phyloP scores from a whole-genome alignment of 352 stramenopile species.

The Globisporangium emineosum region DNA sequence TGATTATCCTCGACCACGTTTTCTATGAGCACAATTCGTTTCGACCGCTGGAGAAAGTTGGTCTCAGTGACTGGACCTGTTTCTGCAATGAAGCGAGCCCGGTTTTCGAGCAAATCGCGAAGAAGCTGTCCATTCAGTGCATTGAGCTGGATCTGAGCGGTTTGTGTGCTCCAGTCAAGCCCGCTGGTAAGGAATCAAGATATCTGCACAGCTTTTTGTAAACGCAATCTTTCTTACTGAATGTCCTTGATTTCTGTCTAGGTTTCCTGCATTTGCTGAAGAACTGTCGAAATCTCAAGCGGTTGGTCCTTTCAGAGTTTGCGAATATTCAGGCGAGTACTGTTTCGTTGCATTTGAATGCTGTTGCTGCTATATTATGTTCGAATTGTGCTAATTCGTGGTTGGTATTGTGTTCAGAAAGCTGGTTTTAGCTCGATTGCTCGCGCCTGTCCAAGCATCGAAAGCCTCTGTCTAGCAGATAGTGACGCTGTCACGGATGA shows the following conservation, averaged over 20 bases:
- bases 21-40: slow-evolving; percentile 64
- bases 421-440: slow-evolving; percentile 31
- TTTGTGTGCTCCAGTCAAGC: slow-evolving; percentile 11
- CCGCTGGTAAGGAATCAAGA: not conserved
- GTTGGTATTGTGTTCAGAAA: slow-evolving; percentile 35
- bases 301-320: slow-evolving; percentile 36
- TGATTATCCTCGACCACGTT: slow-evolving; percentile 37
- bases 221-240: not conserved
- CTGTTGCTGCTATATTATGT: not conserved
- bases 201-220: not conserved
- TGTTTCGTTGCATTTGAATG: slow-evolving; percentile 6
- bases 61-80: slow-evolving; percentile 50
- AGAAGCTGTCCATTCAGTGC: slow-evolving; percentile 42
- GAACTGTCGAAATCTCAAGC: slow-evolving; percentile 35
- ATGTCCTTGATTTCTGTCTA: slow-evolving; percentile 14
- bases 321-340: slow-evolving; percentile 34
- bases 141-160: slow-evolving; percentile 44
- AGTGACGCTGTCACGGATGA: slow-evolving; percentile 58
- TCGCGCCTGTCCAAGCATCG: slow-evolving; percentile 24
- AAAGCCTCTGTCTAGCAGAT: slow-evolving; percentile 34
- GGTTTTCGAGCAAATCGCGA: slow-evolving; percentile 35
- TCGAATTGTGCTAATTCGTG: not conserved
- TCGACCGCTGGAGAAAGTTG: slow-evolving; percentile 29
- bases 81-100: slow-evolving; percentile 29
- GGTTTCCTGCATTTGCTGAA: slow-evolving; percentile 34